A percentile compares a stretch with the other conserved stretches of the same genome.
Conservation (phyloP, 148 eudicot genomes). For the Rhododendron williamsianum region DNA sequence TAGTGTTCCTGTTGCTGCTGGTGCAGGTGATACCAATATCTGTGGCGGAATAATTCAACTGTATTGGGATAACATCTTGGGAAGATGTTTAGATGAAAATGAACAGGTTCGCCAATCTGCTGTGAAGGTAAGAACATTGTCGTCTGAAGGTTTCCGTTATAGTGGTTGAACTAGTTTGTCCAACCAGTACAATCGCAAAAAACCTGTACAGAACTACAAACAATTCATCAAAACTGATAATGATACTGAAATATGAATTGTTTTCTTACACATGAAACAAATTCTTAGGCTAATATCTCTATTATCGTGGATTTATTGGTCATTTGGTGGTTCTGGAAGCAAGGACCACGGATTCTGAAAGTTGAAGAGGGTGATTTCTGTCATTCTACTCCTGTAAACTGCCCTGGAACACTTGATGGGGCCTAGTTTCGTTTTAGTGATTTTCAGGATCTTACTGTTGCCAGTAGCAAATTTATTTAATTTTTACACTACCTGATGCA, state of each 20-base stretch:
- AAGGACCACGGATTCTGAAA: background rate
- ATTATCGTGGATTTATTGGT: background rate
- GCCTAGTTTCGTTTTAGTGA: background rate
- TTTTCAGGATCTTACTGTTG: background rate
- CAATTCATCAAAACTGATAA: background rate
- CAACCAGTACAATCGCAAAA: background rate
- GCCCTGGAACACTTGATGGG: background rate
- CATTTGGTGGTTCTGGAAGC: background rate
- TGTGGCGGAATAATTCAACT: slow-evolving; percentile 91
- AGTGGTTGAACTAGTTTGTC: background rate
- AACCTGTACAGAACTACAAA: background rate
- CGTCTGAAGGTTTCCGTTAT: background rate
- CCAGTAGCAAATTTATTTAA: background rate
- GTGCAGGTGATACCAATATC: slow-evolving; percentile 96
- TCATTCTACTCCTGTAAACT: background rate
- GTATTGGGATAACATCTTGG: slow-evolving; percentile 78
- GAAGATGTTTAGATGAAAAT: slow-evolving; percentile 77
- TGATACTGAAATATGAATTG: background rate
- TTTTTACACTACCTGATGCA: slow-evolving; percentile 21
- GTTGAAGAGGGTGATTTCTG: background rate
- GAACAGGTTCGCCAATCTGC: slow-evolving; percentile 83
- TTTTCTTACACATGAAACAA: background rate
- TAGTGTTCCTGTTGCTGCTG: slow-evolving; percentile 92
- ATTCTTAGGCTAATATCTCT: background rate
- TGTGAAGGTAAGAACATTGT: slow-evolving; percentile 48